Evolutionary conservation across 768 basidiomycete species (phyloP).

Genomic region (Lactarius deliciosus): DNA sequence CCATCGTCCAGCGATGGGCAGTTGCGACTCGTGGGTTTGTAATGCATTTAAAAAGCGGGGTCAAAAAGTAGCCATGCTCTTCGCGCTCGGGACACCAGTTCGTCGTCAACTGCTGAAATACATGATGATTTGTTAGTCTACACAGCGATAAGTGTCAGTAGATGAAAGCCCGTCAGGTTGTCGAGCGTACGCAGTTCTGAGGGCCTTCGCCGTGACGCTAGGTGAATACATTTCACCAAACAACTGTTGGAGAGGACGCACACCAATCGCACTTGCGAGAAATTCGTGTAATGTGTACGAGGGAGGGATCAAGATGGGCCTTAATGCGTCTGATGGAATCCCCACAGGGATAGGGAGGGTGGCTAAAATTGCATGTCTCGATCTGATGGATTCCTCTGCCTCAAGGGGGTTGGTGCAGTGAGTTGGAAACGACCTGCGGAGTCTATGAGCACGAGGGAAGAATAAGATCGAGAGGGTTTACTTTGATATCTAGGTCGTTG

Average conservation of each 20-base stretch:
- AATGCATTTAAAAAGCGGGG: constrained; percentile 72
- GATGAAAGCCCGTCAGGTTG: neutral
- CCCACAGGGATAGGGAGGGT: constrained; percentile 61
- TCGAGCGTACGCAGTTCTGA: constrained; percentile 54
- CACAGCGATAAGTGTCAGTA: neutral
- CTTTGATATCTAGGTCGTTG: constrained; percentile 28
- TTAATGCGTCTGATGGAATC: constrained; percentile 64
- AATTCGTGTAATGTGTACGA: constrained; percentile 70
- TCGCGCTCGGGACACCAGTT: constrained; percentile 80
- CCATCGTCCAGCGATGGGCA: constrained; percentile 69
- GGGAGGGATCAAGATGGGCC: constrained; percentile 65
- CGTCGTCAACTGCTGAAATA: constrained; percentile 66
- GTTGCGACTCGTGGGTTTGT: constrained; percentile 76
- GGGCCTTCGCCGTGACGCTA: constrained; percentile 39
- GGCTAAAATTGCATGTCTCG: constrained; percentile 56
- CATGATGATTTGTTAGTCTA: constrained; percentile 65
- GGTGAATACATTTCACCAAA: constrained; percentile 22
- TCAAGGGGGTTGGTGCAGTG: constrained; percentile 9
- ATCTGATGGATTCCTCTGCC: constrained; percentile 42
- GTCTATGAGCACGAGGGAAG: constrained; percentile 7
- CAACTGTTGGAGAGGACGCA: constrained; percentile 37
- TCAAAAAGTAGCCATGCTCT: constrained; percentile 77
- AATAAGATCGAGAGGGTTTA: neutral
- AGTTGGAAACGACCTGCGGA: constrained; percentile 12
- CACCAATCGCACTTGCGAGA: constrained; percentile 54